Percentiles rank a stretch among this genome's conserved stretches.
These are phyloP conservation scores for Acer saccharum DNA, from an alignment of 345 rosid species.

Conservation along the genomic window DNA sequence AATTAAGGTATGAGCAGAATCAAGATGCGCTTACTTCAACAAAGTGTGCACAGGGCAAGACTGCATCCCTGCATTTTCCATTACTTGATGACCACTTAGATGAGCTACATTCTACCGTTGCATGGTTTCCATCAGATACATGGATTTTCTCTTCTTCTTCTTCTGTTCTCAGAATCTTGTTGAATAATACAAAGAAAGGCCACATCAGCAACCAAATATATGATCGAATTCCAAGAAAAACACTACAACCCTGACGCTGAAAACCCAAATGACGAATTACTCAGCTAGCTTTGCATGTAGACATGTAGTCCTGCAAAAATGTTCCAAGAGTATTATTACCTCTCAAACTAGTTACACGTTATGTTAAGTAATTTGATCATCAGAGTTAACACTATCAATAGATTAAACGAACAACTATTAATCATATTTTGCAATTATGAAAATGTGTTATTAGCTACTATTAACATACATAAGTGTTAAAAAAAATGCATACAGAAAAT, in stretches of 20 bases:
- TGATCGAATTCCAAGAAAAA: not conserved
- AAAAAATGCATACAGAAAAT: too few relatives aligned
- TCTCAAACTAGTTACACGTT: not conserved
- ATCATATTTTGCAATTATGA: not conserved
- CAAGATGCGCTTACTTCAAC: constrained; percentile 46
- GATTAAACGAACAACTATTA: not conserved
- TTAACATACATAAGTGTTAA: not conserved
- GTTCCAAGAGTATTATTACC: not conserved
- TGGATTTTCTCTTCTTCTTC: constrained; percentile 33
- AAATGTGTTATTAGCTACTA: not conserved
- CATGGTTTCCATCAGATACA: constrained; percentile 28
- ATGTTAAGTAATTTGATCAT: too few relatives aligned
- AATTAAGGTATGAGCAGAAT: not conserved
- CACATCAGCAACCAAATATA: constrained; percentile 49
- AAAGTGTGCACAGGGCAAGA: constrained; percentile 42
- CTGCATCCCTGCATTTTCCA: constrained; percentile 29
- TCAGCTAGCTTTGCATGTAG: not conserved
- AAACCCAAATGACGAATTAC: not conserved
- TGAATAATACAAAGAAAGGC: constrained; percentile 61
- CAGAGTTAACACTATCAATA: not conserved
- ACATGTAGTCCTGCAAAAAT: not conserved
- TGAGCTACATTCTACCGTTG: constrained; percentile 23
- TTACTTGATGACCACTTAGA: constrained; percentile 33
- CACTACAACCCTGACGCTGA: constrained; percentile 15
- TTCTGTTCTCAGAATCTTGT: constrained; percentile 58